Evolutionary conservation across 495 filamentous ascomycete species (phyloP).

Genomic region (Jackrogersella minutella): DNA sequence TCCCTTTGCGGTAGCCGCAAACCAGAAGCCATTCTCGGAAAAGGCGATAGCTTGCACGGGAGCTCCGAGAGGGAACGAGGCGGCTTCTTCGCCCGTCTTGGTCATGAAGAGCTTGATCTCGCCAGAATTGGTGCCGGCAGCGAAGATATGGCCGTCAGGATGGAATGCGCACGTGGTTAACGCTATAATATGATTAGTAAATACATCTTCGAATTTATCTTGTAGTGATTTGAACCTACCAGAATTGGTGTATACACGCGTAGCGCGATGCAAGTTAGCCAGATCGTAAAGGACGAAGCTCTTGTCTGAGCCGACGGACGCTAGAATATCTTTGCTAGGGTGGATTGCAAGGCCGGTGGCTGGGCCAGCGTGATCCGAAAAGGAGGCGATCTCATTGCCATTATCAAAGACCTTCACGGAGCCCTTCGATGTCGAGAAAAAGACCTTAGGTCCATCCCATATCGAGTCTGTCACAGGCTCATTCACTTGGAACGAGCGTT

Average conservation of each 20-base stretch:
- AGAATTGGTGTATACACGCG: slow-evolving; percentile 81
- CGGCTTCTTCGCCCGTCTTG: slow-evolving; percentile 73
- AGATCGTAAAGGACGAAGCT: slow-evolving; percentile 93
- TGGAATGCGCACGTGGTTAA: slow-evolving; percentile 86
- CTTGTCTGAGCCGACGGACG: slow-evolving; percentile 90
- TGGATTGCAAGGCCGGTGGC: slow-evolving; percentile 81
- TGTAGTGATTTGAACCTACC: slow-evolving; percentile 64
- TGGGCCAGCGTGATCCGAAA: slow-evolving; percentile 81
- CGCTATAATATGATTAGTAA: slow-evolving; percentile 63
- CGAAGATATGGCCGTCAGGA: slow-evolving; percentile 94
- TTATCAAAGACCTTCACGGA: slow-evolving; percentile 79
- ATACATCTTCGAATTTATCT: not conserved
- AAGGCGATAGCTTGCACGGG: slow-evolving; percentile 80
- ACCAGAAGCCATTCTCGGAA: slow-evolving; percentile 97
- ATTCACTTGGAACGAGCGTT: slow-evolving; percentile 69
- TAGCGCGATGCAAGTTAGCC: slow-evolving; percentile 66
- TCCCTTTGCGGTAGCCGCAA: slow-evolving; percentile 77
- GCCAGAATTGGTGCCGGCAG: slow-evolving; percentile 76
- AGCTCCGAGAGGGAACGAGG: slow-evolving; percentile 70
- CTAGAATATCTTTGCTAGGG: slow-evolving; percentile 83
- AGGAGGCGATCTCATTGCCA: slow-evolving; percentile 68
- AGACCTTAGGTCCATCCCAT: slow-evolving; percentile 78
- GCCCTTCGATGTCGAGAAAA: slow-evolving; percentile 76
- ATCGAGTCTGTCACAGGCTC: slow-evolving; percentile 79
- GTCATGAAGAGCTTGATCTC: slow-evolving; percentile 88